phyloP scores from a whole-genome alignment of 805 yeast genomes.

The Maudiozyma turicensis region DNA sequence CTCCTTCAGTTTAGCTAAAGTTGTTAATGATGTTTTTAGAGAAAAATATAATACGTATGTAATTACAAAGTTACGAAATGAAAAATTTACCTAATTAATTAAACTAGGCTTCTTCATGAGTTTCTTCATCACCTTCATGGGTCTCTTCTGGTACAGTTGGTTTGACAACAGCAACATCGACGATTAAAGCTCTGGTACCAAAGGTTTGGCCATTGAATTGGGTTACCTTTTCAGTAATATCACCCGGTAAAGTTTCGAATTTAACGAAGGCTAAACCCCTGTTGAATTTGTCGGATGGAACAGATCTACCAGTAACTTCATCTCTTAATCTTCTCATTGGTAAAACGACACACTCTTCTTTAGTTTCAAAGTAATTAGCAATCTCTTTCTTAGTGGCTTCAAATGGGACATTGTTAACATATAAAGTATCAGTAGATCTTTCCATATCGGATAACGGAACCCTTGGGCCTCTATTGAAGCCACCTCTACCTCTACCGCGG shows the following conservation, averaged over 20 bases:
- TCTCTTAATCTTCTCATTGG: conserved; percentile 36
- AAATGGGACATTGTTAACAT: conserved; percentile 57
- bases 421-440: conserved; percentile 42
- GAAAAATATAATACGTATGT: too few species aligned
- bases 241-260: conserved; percentile 30
- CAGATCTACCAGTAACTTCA: conserved; percentile 27
- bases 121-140: not conserved
- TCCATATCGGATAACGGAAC: conserved; percentile 32
- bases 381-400: conserved; percentile 48
- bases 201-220: conserved; percentile 57
- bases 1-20: too few species aligned
- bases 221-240: conserved; percentile 44
- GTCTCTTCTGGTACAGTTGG: conserved; percentile 14
- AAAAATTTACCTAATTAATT: not conserved
- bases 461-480: conserved; percentile 24
- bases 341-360: conserved; percentile 39
- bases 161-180: conserved; percentile 54
- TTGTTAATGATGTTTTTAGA: too few species aligned
- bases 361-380: conserved; percentile 41
- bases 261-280: conserved; percentile 56
- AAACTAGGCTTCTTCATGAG: not conserved
- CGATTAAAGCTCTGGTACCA: conserved; percentile 56
- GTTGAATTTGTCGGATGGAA: conserved; percentile 32
- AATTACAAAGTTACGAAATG: too few species aligned
- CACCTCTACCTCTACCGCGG: conserved; percentile 11